Evolutionary conservation across 768 basidiomycete species (phyloP).

Genomic region (Tricholoma saponaceum): DNA sequence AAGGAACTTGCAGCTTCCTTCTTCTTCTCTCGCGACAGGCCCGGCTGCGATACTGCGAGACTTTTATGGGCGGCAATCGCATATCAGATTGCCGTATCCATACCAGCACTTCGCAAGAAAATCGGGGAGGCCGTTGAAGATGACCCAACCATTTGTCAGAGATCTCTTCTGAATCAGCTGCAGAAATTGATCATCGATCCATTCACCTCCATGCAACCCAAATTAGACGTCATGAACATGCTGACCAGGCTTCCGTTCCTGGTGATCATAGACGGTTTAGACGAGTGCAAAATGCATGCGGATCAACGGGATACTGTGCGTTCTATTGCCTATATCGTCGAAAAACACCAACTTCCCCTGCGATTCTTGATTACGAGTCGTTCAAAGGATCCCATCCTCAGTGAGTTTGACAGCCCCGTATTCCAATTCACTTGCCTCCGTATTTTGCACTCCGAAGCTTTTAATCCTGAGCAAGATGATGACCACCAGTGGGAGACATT

Average conservation of each 20-base stretch:
- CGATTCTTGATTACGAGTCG: conserved; percentile 18
- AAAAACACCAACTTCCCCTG: conserved; percentile 11
- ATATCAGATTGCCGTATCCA: conserved; percentile 16
- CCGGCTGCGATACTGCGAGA: conserved; percentile 17
- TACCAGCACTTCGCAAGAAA: background rate
- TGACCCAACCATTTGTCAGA: conserved; percentile 11
- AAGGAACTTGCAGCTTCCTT: conserved; percentile 24
- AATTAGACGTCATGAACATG: background rate
- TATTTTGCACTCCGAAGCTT: background rate
- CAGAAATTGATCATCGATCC: conserved; percentile 11
- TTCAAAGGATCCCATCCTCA: background rate
- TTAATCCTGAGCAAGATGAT: background rate
- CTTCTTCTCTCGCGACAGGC: conserved; percentile 27
- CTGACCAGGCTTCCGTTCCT: background rate
- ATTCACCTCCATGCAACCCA: background rate
- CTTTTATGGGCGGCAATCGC: conserved; percentile 25
- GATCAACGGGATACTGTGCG: conserved; percentile 11
- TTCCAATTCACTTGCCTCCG: background rate
- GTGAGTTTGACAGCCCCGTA: background rate
- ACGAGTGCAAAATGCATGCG: conserved; percentile 19
- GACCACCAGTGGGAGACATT: background rate
- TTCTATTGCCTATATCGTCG: conserved; percentile 3
- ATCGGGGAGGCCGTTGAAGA: conserved; percentile 9
- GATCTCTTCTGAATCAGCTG: conserved; percentile 12
- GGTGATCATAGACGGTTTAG: conserved; percentile 24